Percentiles rank a stretch among this genome's conserved stretches.
Evolutionary conservation across 345 rosid species (phyloP).

Genomic region (Cardamine resedifolia): DNA sequence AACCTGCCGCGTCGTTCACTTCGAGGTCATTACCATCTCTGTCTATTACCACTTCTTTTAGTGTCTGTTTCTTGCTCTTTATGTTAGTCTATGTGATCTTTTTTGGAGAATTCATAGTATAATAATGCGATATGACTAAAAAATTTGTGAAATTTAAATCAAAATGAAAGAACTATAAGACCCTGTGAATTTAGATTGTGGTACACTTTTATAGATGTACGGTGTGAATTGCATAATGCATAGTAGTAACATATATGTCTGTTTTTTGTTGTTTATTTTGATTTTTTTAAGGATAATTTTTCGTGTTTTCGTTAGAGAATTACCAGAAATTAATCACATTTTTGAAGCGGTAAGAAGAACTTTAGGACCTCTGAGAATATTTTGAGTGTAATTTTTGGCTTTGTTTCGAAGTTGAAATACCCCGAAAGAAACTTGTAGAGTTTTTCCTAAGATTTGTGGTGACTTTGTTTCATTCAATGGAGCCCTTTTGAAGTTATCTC

Average conservation of each 20-base stretch:
- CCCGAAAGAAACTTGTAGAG: background rate
- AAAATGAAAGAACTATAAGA: background rate
- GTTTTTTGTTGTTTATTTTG: background rate
- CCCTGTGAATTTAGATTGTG: background rate
- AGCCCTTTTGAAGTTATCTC: background rate
- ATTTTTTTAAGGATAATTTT: background rate
- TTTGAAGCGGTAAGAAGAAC: background rate
- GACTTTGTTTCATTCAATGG: background rate
- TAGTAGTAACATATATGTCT: background rate
- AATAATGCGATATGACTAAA: background rate
- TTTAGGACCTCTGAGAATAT: background rate
- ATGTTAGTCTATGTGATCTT: background rate
- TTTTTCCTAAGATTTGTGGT: background rate
- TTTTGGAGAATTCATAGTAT: background rate
- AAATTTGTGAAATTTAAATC: background rate
- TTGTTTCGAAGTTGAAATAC: background rate
- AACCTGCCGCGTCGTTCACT: conserved; percentile 46
- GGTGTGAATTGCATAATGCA: background rate
- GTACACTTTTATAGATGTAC: background rate
- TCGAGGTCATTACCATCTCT: conserved; percentile 42
- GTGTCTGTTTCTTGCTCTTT: background rate
- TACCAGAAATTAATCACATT: background rate
- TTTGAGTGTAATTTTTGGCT: background rate
- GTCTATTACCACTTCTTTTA: background rate
- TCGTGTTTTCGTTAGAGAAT: background rate